These are phyloP conservation scores for Fraxinus sp. DNA, from an alignment of 305 asterid genomes.

Conservation along the genomic window DNA sequence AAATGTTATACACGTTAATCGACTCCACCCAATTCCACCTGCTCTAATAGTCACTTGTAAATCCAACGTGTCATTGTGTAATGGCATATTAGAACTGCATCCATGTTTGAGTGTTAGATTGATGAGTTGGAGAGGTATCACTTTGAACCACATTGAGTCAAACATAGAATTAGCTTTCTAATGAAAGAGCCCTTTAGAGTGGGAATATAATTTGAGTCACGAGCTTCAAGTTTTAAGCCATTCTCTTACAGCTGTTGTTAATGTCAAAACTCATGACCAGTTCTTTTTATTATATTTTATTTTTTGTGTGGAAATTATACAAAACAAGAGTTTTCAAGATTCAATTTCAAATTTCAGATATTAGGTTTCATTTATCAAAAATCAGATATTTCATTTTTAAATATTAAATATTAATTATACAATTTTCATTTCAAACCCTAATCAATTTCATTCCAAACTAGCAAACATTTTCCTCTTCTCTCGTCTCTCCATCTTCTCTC, in stretches of 20 bases:
- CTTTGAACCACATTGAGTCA: not conserved
- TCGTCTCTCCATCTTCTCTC: too few species aligned
- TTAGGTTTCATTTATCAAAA: too few species aligned
- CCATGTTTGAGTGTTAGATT: not conserved
- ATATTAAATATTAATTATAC: too few species aligned
- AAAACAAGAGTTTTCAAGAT: too few species aligned
- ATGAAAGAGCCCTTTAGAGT: not conserved
- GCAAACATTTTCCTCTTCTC: too few species aligned
- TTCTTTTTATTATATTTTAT: not conserved
- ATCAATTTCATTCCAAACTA: too few species aligned
- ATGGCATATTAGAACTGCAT: not conserved
- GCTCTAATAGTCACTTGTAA: not conserved
- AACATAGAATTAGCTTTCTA: not conserved
- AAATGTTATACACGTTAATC: not conserved
- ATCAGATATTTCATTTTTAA: too few species aligned
- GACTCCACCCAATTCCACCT: not conserved
- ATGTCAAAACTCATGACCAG: not conserved
- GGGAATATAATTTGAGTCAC: not conserved
- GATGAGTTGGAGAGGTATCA: not conserved
- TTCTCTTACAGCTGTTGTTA: not conserved
- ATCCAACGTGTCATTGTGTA: not conserved
- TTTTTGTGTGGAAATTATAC: too few species aligned
- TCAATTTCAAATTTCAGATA: too few species aligned
- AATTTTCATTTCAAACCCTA: too few species aligned
- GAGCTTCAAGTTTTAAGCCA: not conserved